Conservation (phyloP, 306 rosid species). For the Acmispon strigosus region DNA sequence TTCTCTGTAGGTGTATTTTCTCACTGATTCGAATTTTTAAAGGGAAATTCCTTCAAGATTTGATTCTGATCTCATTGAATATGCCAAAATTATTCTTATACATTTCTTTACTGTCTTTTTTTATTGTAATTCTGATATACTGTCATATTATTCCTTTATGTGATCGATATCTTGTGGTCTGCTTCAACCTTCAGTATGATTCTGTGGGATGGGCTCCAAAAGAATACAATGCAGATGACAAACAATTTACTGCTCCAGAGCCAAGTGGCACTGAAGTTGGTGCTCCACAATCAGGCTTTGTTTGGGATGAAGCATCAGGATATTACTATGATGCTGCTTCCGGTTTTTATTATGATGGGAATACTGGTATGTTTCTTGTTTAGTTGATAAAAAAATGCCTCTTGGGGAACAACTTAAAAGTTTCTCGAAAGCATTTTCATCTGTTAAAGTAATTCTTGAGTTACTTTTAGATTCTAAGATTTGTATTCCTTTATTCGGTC, state of each 20-base stretch:
- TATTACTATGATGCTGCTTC: slow-evolving; percentile 97
- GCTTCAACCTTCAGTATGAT: slow-evolving; percentile 56
- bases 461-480: neutral
- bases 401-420: neutral
- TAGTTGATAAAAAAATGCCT: slow-evolving; percentile 7
- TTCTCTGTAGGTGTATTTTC: neutral
- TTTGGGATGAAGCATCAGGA: slow-evolving; percentile 98
- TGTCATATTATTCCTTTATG: neutral
- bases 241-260: slow-evolving; percentile 51
- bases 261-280: slow-evolving; percentile 45
- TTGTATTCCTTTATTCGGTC: neutral
- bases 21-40: neutral
- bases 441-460: neutral
- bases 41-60: neutral
- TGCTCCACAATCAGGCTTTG: slow-evolving; percentile 93
- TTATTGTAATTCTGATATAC: neutral
- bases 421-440: neutral
- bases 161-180: neutral
- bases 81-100: neutral
- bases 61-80: slow-evolving; percentile 15
- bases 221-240: slow-evolving; percentile 87
- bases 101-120: neutral
- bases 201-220: slow-evolving; percentile 98
- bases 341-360: slow-evolving; percentile 97
- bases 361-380: slow-evolving; percentile 55